Evolutionary conservation across 73 alveolate species (phyloP).

Genomic region (Stentor roeselii): DNA sequence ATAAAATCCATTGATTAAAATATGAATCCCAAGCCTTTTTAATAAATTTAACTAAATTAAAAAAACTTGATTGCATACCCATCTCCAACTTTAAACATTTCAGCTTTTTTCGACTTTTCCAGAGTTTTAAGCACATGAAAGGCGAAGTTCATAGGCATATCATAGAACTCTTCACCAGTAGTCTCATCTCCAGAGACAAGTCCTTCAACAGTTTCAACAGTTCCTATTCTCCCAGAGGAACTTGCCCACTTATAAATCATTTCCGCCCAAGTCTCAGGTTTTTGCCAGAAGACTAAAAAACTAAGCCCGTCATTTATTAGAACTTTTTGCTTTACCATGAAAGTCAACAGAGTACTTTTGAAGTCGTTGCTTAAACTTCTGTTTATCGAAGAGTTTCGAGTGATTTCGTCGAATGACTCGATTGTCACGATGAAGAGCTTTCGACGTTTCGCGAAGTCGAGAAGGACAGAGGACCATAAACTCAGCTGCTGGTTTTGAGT

Average conservation of each 20-base stretch:
- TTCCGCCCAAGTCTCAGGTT: conserved; percentile 21
- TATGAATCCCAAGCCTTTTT: background rate
- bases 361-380: conserved; percentile 1
- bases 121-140: background rate
- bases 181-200: conserved; percentile 23
- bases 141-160: conserved; percentile 2
- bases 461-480: background rate
- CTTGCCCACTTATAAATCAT: background rate
- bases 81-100: conserved; percentile 1
- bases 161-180: conserved; percentile 21
- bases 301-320: background rate
- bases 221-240: conserved; percentile 1
- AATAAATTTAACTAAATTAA: background rate
- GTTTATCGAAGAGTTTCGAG: background rate
- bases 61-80: conserved; percentile 11
- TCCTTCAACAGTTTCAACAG: conserved; percentile 27
- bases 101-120: conserved; percentile 20
- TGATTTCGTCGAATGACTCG: background rate
- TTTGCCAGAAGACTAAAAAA: background rate
- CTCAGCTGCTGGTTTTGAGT: background rate
- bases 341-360: background rate
- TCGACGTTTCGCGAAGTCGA: background rate
- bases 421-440: background rate
- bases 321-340: background rate
- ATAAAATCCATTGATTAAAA: too few species aligned